A percentile compares a stretch with the other conserved stretches of the same genome.
phyloP scores from a whole-genome alignment of 441 rosid genomes.

The Omphalea diandra region DNA sequence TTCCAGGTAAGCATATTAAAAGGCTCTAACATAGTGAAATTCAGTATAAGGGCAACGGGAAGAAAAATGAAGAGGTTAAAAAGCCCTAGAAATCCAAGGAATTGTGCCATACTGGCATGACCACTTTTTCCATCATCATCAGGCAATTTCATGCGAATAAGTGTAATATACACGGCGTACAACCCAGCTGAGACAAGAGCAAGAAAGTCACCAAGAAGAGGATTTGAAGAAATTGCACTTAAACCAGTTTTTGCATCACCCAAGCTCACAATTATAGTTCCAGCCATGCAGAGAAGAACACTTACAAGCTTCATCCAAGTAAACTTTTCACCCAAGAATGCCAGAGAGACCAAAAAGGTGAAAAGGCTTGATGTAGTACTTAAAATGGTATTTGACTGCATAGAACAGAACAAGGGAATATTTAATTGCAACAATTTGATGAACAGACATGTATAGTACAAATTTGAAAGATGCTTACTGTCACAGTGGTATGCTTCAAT shows the following conservation, averaged over 20 bases:
- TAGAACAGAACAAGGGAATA: slow-evolving; percentile 21
- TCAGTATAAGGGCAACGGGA: slow-evolving; percentile 69
- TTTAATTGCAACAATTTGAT: slow-evolving; percentile 8
- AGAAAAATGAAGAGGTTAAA: slow-evolving; percentile 78
- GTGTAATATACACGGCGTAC: slow-evolving; percentile 82
- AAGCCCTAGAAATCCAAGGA: slow-evolving; percentile 90
- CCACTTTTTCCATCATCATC: slow-evolving; percentile 77
- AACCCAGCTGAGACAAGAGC: slow-evolving; percentile 77
- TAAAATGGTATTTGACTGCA: slow-evolving; percentile 93
- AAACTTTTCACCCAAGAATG: slow-evolving; percentile 80
- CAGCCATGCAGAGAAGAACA: slow-evolving; percentile 93
- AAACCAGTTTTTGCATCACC: slow-evolving; percentile 62
- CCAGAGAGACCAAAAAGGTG: slow-evolving; percentile 78
- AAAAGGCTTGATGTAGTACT: slow-evolving; percentile 92
- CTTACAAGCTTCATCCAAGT: slow-evolving; percentile 85
- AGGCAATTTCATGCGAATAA: slow-evolving; percentile 75
- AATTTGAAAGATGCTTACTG: slow-evolving; percentile 47
- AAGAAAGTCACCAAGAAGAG: slow-evolving; percentile 78
- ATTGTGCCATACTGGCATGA: slow-evolving; percentile 80
- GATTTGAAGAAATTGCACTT: slow-evolving; percentile 52
- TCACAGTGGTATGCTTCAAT: slow-evolving; percentile 85
- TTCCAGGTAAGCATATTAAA: slow-evolving; percentile 53
- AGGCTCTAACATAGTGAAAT: slow-evolving; percentile 70
- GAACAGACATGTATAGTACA: slow-evolving; percentile 7
- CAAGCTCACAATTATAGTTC: slow-evolving; percentile 83